phyloP scores from a whole-genome alignment of 1,284 basidiomycete species.

The Malassezia caprae region DNA sequence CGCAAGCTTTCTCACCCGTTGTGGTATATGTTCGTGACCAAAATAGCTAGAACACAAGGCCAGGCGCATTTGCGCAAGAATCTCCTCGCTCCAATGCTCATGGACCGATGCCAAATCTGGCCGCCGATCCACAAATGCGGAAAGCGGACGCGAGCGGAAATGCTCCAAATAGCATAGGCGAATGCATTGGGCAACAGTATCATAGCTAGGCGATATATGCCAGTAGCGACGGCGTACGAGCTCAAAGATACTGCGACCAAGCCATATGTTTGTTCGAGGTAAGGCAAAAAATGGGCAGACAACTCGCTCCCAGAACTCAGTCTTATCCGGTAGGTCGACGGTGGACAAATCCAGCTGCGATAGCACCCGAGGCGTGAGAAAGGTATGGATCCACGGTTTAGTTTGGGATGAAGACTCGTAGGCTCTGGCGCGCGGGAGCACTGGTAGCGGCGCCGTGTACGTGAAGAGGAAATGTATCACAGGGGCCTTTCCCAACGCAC shows the following conservation, averaged over 20 bases:
- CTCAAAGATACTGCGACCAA: slow-evolving; percentile 29
- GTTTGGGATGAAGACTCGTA: background rate
- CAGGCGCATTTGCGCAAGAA: slow-evolving; percentile 8
- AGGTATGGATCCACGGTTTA: background rate
- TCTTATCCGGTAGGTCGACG: slow-evolving; percentile 25
- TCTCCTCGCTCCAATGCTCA: slow-evolving; percentile 7
- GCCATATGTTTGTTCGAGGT: slow-evolving; percentile 17
- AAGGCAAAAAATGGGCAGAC: slow-evolving; percentile 24
- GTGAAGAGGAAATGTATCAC: background rate
- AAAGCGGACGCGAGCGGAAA: slow-evolving; percentile 25
- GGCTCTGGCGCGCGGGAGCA: background rate
- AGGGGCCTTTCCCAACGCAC: background rate
- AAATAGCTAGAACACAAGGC: background rate
- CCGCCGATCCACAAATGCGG: slow-evolving; percentile 19
- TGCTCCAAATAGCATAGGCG: slow-evolving; percentile 27
- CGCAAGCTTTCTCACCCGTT: background rate
- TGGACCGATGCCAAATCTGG: background rate
- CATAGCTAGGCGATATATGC: slow-evolving; percentile 29
- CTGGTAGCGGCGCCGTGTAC: slow-evolving; percentile 6
- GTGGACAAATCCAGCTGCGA: slow-evolving; percentile 19
- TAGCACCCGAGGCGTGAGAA: background rate
- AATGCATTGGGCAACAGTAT: slow-evolving; percentile 24
- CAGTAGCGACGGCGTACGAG: slow-evolving; percentile 29
- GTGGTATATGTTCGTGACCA: background rate
- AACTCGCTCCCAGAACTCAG: slow-evolving; percentile 26